Evolutionary conservation across 441 rosid species (phyloP).

Genomic region (Pelargonium myrrhifolium): DNA sequence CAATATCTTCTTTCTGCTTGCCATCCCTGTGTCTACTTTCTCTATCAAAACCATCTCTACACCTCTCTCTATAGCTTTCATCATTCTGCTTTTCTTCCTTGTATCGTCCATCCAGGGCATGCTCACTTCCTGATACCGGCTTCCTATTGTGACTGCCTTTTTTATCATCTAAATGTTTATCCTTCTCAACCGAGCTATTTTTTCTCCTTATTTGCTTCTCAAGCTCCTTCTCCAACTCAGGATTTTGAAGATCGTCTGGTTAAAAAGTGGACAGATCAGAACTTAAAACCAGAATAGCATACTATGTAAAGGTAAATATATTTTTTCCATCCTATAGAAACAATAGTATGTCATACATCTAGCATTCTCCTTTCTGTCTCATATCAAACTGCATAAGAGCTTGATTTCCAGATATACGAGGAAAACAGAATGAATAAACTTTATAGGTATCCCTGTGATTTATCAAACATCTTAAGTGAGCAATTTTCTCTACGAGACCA

Average conservation of each 20-base stretch:
- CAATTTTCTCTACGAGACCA: neutral
- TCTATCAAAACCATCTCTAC: neutral
- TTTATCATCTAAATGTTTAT: neutral
- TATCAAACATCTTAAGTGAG: constrained; percentile 5
- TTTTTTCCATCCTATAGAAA: neutral
- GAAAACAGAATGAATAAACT: neutral
- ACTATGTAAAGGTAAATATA: neutral
- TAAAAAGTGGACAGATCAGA: neutral
- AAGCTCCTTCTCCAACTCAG: constrained; percentile 6
- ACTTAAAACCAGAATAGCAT: neutral
- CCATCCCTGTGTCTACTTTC: neutral
- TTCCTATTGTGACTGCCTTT: neutral
- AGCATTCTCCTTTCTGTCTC: neutral
- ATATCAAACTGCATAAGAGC: neutral
- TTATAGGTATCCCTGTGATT: neutral
- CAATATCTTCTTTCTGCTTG: neutral
- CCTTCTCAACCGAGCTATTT: constrained; percentile 3
- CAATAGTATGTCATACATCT: neutral
- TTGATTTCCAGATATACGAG: neutral
- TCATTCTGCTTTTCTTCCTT: neutral
- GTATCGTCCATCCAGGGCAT: constrained; percentile 1
- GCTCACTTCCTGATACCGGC: neutral
- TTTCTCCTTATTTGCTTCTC: neutral
- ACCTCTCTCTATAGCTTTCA: neutral
- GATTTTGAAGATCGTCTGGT: neutral